A percentile compares a stretch with the other conserved stretches of the same genome.
phyloP scores from a whole-genome alignment of 192 early-diverging fungal genomes.

The Chytriomyces confervae region DNA sequence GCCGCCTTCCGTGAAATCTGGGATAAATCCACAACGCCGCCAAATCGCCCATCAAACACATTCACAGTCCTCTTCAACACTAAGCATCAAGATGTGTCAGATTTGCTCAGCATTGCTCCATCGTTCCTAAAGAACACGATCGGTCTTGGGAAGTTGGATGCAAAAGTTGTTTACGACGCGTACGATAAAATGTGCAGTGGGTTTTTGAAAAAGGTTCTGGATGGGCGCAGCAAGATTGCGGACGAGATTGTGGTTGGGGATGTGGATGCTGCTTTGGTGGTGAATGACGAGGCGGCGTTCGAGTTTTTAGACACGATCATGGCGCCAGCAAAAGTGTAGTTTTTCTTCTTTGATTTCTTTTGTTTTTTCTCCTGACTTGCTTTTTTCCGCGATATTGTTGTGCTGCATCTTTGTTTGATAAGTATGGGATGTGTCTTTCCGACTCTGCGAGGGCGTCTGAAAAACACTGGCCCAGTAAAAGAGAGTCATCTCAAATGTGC shows the following conservation, averaged over 20 bases:
- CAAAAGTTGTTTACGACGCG: conserved; percentile 1
- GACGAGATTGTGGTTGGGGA: neutral
- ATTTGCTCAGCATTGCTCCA: conserved; percentile 6
- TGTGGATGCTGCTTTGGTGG: neutral
- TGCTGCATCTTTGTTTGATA: too few relatives aligned
- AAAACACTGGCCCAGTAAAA: too few relatives aligned
- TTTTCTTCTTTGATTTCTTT: too few relatives aligned
- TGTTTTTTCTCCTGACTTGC: too few relatives aligned
- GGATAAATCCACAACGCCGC: neutral
- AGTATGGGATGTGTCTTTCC: too few relatives aligned
- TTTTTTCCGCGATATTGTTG: too few relatives aligned
- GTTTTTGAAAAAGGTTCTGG: conserved; percentile 20
- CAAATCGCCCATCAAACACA: neutral
- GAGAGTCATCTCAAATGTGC: too few relatives aligned
- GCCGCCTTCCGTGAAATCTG: conserved; percentile 1
- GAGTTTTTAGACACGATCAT: conserved; percentile 1
- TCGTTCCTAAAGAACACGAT: neutral
- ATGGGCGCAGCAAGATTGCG: neutral
- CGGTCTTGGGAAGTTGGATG: neutral
- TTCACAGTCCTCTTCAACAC: conserved; percentile 26
- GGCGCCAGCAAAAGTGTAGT: conserved; percentile 2
- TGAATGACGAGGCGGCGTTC: neutral
- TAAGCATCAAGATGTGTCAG: conserved; percentile 29
- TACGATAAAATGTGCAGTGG: conserved; percentile 7
- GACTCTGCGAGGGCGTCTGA: too few relatives aligned